Conservation (phyloP, 2,329 filamentous ascomycete genomes). For the Acrodontium crateriforme region DNA sequence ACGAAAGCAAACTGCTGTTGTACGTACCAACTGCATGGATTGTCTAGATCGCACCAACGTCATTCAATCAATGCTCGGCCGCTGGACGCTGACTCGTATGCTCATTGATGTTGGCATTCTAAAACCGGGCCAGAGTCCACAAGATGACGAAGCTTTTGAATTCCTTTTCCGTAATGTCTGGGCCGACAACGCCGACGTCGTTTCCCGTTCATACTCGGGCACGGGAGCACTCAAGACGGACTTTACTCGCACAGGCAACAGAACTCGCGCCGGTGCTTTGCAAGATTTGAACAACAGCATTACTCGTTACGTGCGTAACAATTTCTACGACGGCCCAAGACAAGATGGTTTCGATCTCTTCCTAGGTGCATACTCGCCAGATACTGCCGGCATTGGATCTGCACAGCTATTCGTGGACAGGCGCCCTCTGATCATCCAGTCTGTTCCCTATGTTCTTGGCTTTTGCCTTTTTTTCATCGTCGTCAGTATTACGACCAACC, state of each 20-base stretch:
- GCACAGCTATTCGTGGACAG: conserved; percentile 69
- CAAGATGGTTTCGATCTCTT: conserved; percentile 96
- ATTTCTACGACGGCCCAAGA: conserved; percentile 83
- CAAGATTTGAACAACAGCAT: conserved; percentile 81
- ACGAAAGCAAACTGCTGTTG: conserved; percentile 71
- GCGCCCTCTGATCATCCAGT: conserved; percentile 74
- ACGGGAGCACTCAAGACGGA: conserved; percentile 97
- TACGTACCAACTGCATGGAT: conserved; percentile 98
- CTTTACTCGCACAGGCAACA: conserved; percentile 81
- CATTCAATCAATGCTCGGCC: conserved; percentile 90
- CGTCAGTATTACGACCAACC: conserved; percentile 58
- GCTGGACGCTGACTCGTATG: conserved; percentile 78
- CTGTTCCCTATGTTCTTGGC: conserved; percentile 80
- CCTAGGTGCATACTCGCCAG: conserved; percentile 70
- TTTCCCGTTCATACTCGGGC: conserved; percentile 83
- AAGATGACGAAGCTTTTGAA: conserved; percentile 71
- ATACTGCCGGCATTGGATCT: conserved; percentile 54
- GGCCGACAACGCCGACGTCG: conserved; percentile 96
- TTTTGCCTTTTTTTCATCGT: conserved; percentile 76
- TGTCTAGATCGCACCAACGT: conserved; percentile 96
- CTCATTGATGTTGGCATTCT: conserved; percentile 74
- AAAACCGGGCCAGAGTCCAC: conserved; percentile 59
- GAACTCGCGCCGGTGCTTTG: conserved; percentile 71
- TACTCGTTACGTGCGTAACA: conserved; percentile 83
- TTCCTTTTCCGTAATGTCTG: conserved; percentile 90